These are phyloP conservation scores for Begonia masoniana DNA, from an alignment of 306 rosid genomes.

Conservation along the genomic window DNA sequence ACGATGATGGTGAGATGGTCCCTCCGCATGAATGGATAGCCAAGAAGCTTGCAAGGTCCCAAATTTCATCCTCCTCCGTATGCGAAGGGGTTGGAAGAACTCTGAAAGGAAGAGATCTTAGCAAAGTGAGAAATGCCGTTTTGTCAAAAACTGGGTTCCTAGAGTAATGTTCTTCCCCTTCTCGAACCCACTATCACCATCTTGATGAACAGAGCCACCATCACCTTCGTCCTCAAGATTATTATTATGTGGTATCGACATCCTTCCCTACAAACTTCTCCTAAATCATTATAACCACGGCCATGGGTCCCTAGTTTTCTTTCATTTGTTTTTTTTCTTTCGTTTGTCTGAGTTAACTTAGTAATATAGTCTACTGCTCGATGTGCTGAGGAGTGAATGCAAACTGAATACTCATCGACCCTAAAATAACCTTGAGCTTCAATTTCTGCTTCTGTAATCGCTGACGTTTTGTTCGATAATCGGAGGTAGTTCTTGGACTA, in stretches of 20 bases:
- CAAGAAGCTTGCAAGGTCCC: conserved; percentile 72
- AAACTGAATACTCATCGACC: too few relatives aligned
- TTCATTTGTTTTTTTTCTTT: too few relatives aligned
- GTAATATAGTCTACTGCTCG: too few relatives aligned
- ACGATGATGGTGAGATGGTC: conserved; percentile 21
- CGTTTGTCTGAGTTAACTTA: too few relatives aligned
- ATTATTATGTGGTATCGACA: background rate
- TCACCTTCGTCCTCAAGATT: background rate
- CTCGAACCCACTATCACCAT: background rate
- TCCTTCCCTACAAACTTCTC: background rate
- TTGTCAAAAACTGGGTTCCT: conserved; percentile 84
- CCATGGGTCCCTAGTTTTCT: too few relatives aligned
- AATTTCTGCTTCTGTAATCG: too few relatives aligned
- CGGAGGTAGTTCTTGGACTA: too few relatives aligned
- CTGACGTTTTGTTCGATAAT: too few relatives aligned
- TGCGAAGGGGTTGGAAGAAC: conserved; percentile 91
- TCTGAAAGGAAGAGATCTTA: conserved; percentile 92
- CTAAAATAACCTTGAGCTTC: too few relatives aligned
- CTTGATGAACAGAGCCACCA: background rate
- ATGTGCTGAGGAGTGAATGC: too few relatives aligned
- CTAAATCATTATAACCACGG: too few relatives aligned
- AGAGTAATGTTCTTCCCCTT: conserved; percentile 29
- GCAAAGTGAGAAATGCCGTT: conserved; percentile 77
- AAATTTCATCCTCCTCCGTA: conserved; percentile 82
- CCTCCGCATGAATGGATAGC: conserved; percentile 98